These are phyloP conservation scores for Tetradesmus lagerheimii DNA, from an alignment of 139 green algal genomes.

Conservation along the genomic window DNA sequence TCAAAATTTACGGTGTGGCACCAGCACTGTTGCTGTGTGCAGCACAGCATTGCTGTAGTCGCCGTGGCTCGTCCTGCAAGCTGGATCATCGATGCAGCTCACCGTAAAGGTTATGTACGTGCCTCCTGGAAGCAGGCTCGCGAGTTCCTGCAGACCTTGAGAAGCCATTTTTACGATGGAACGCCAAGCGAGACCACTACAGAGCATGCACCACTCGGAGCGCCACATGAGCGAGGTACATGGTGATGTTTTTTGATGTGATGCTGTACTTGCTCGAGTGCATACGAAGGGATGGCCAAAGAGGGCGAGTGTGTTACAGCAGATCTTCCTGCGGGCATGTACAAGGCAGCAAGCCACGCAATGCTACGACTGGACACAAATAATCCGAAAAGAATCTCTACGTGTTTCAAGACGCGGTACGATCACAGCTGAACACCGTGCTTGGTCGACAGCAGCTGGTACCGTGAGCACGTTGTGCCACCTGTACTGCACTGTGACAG, in stretches of 20 bases:
- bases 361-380: not conserved
- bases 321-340: not conserved
- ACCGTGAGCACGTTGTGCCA: no score
- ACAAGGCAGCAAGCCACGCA: not conserved
- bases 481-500: no score
- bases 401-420: no score
- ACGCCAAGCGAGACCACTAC: not conserved
- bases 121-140: not conserved
- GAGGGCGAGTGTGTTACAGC: not conserved
- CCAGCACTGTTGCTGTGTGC: not conserved
- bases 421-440: no score
- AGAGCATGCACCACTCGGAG: not conserved
- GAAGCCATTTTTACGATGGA: not conserved
- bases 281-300: no score
- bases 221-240: not conserved
- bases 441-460: no score
- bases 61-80: not conserved
- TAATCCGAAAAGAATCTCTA: no score
- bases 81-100: no score
- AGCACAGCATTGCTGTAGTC: not conserved
- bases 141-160: not conserved
- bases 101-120: not conserved
- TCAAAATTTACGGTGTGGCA: no score
- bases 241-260: not conserved
- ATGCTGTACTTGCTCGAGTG: not conserved